phyloP scores from a whole-genome alignment of 176 grass and related monocot genomes.

The Oryza meridionalis region DNA sequence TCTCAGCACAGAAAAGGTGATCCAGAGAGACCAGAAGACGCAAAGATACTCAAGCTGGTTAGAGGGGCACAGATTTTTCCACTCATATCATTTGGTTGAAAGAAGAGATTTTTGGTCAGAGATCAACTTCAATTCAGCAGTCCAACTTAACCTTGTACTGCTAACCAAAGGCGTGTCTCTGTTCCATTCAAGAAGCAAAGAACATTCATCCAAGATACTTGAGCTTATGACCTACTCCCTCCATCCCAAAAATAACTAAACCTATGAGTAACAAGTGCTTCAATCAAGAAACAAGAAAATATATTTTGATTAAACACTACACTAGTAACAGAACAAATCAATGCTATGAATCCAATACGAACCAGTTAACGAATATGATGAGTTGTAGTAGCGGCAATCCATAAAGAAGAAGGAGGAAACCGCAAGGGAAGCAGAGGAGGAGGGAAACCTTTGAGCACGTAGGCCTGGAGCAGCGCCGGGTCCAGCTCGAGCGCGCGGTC shows the following conservation, averaged over 20 bases:
- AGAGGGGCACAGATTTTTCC: not conserved
- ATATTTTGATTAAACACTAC: not conserved
- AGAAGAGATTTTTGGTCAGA: not conserved
- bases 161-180: not conserved
- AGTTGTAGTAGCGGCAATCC: too few relatives aligned
- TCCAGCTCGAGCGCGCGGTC: conserved; percentile 78
- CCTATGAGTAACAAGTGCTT: too few relatives aligned
- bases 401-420: too few relatives aligned
- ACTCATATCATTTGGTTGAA: not conserved
- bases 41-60: not conserved
- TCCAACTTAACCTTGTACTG: not conserved
- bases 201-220: not conserved
- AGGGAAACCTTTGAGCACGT: conserved; percentile 83
- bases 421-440: not conserved
- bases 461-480: conserved; percentile 74
- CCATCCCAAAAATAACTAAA: too few relatives aligned
- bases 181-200: not conserved
- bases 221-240: not conserved
- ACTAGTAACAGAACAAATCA: not conserved
- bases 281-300: too few relatives aligned
- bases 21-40: not conserved
- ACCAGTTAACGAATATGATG: too few relatives aligned
- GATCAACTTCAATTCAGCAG: not conserved
- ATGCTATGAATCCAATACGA: too few relatives aligned
- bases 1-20: not conserved